Conservation (phyloP, 2,329 filamentous ascomycete genomes). For the Elsinoe fawcettii region DNA sequence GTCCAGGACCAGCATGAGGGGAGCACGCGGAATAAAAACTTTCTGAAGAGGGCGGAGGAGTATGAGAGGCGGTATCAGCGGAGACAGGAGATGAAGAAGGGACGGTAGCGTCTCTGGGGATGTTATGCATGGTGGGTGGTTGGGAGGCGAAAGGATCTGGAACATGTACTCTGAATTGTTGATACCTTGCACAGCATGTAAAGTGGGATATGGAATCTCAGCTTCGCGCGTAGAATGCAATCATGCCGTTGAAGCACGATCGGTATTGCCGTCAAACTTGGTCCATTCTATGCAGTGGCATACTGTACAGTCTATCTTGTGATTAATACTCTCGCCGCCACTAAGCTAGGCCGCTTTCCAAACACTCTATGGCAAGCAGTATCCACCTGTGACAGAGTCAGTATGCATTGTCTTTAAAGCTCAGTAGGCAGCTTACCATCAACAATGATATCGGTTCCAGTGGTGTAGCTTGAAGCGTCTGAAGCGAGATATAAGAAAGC, state of each 20-base stretch:
- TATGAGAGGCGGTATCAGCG: slow-evolving; percentile 17
- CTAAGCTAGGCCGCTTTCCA: background rate
- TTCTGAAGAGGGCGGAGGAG: slow-evolving; percentile 16
- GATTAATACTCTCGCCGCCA: background rate
- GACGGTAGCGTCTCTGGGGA: background rate
- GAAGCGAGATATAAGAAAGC: slow-evolving; percentile 74
- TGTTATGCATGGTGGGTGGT: background rate
- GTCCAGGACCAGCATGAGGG: slow-evolving; percentile 1
- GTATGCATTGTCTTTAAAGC: background rate
- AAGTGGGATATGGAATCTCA: background rate
- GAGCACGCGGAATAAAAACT: slow-evolving; percentile 16
- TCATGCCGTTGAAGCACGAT: background rate
- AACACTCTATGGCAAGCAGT: slow-evolving; percentile 8
- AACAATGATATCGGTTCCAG: slow-evolving; percentile 56
- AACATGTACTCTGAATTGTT: background rate
- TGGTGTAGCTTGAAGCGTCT: slow-evolving; percentile 76
- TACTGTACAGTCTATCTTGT: background rate
- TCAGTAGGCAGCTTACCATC: slow-evolving; percentile 58
- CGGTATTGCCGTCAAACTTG: background rate
- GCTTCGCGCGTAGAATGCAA: background rate
- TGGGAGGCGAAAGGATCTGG: background rate
- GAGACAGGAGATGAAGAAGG: slow-evolving; percentile 15
- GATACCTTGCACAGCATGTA: slow-evolving; percentile 4
- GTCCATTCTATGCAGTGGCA: too few relatives aligned
- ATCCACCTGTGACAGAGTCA: slow-evolving; percentile 4